Evolutionary conservation across 345 rosid species (phyloP).

Genomic region (Hypericum perforatum): DNA sequence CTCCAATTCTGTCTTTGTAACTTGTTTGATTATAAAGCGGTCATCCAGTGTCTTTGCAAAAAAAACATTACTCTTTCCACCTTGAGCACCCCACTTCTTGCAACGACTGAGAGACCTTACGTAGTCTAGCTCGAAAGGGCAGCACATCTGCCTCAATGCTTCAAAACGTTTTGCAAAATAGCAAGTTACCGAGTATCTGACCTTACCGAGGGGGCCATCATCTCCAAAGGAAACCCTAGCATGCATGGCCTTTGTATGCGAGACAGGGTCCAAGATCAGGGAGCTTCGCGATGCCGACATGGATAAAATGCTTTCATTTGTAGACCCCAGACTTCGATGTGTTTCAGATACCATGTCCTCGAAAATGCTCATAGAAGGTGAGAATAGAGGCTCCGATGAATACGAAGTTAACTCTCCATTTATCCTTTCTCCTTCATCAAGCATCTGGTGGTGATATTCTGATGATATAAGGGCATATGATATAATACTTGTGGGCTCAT

Average conservation of each 20-base stretch:
- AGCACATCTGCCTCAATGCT: too few relatives aligned
- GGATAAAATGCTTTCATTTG: constrained; percentile 20
- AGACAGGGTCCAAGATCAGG: constrained; percentile 18
- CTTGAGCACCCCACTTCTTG: too few relatives aligned
- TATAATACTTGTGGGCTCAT: constrained; percentile 22
- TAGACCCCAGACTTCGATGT: constrained; percentile 16
- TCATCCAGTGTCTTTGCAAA: too few relatives aligned
- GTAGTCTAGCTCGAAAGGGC: too few relatives aligned
- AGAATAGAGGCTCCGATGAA: constrained; percentile 49
- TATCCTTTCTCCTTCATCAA: constrained; percentile 49
- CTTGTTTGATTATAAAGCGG: too few relatives aligned
- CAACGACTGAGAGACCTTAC: too few relatives aligned
- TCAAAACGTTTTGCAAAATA: neutral
- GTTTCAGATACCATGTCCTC: constrained; percentile 18
- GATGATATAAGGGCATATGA: constrained; percentile 20
- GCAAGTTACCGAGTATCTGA: constrained; percentile 2
- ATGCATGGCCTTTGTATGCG: constrained; percentile 14
- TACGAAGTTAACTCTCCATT: constrained; percentile 32
- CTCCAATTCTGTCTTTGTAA: too few relatives aligned
- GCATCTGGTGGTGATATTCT: constrained; percentile 41
- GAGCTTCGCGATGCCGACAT: constrained; percentile 15
- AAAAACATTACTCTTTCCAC: too few relatives aligned
- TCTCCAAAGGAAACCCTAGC: constrained; percentile 4
- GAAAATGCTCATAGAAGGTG: constrained; percentile 8
- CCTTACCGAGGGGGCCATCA: neutral